Evolutionary conservation across 768 basidiomycete genomes (phyloP).

Genomic region (Kwoniella newhampshirensis): DNA sequence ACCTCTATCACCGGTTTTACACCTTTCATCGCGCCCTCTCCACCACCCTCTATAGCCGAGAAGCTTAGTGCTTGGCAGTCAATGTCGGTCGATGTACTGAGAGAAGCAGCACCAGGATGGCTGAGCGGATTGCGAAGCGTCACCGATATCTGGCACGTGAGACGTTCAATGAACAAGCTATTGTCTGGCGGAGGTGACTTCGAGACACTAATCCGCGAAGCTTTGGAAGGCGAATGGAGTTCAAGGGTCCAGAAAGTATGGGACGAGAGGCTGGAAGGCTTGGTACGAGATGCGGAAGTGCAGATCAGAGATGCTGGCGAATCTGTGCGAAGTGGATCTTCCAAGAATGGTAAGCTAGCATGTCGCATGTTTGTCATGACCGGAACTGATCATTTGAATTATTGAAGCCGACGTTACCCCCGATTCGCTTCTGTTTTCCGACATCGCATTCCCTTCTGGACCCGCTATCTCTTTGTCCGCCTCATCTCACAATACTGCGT

Average conservation of each 20-base stretch:
- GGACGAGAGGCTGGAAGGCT: slow-evolving; percentile 21
- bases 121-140: slow-evolving; percentile 25
- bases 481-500: slow-evolving; percentile 18
- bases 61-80: slow-evolving; percentile 28
- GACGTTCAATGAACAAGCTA: slow-evolving; percentile 7
- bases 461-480: slow-evolving; percentile 23
- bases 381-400: not conserved
- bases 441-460: slow-evolving; percentile 33
- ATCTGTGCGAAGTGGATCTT: slow-evolving; percentile 7
- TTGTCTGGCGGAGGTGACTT: slow-evolving; percentile 19
- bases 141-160: slow-evolving; percentile 35
- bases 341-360: slow-evolving; percentile 15
- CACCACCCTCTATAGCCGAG: slow-evolving; percentile 58
- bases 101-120: slow-evolving; percentile 32
- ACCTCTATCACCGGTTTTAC: slow-evolving; percentile 70
- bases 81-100: slow-evolving; percentile 19
- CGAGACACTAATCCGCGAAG: slow-evolving; percentile 21
- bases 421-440: slow-evolving; percentile 34
- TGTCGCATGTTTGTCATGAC: not conserved
- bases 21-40: slow-evolving; percentile 75
- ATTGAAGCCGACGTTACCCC: slow-evolving; percentile 13
- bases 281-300: slow-evolving; percentile 19
- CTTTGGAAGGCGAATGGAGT: slow-evolving; percentile 36
- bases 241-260: slow-evolving; percentile 32
- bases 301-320: slow-evolving; percentile 19